Base-by-base conservation (phyloP, 2,329 filamentous ascomycete genomes). In the Penicillium sp. region DNA sequence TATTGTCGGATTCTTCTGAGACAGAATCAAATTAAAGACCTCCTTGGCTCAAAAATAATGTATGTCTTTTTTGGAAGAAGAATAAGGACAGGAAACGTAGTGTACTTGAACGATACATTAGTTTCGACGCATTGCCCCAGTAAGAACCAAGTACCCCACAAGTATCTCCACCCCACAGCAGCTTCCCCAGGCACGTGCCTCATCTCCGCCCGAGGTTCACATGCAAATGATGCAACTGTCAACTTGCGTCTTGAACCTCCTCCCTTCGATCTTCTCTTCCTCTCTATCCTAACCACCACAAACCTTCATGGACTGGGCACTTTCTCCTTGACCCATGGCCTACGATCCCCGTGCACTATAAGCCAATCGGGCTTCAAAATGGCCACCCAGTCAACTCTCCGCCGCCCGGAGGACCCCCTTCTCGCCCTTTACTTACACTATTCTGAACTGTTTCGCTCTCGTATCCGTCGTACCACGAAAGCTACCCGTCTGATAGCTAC, bases 361-460 rank as follows among this genome's bases (percentile, higher is more conserved):
- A 29, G 48, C 54, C 56, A 29, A 41, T 43, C 33, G 33, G 43
- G 41, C 45, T 40, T 57, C 40, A 64, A 51, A 37, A 97, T 97
- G 93, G 90, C 91, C 59, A 88, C 82, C 61, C 92, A 96, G 78
- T 97, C 93, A 53, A 96, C 89, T 5, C 81, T 97, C 65, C 85
- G 86, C 63, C 79, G 81, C 64, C 59, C 85, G 64, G 83, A 89
- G 73, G 86, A 89, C 74, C 83, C 87, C 67, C 78, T 92, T 68
- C 80, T 85, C 31, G 79, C 80, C 42, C 84, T 91, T 53, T 80
- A 81, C 61, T 69, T 74, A 42, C 75, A 75, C 59, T 82, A 84
- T 68, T 73, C 77, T 53, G 70, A 76, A 31, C 71, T 80, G 14
- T 66, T 84, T 50, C 79, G 78, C 33, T 69, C 75, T 37, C 77